Conservation (phyloP, 305 asterid genomes). For the Solanum hybrid region DNA sequence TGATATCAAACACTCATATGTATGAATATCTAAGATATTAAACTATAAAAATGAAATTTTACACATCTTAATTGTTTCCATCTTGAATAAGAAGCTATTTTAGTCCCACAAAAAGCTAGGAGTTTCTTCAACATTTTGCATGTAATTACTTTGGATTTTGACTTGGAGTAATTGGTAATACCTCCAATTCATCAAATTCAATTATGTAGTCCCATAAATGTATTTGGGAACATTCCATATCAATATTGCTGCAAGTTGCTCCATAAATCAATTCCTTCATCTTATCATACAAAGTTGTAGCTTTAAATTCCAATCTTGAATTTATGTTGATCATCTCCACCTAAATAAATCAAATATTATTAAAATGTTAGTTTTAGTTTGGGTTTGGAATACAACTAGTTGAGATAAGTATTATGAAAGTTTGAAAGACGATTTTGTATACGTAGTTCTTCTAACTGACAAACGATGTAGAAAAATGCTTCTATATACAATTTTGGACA, state of each 20-base stretch:
- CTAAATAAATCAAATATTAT: too few species aligned
- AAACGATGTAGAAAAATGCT: too few species aligned
- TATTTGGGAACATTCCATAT: conserved; percentile 14
- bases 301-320: too few species aligned
- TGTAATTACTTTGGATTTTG: background rate
- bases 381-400: too few species aligned
- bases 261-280: too few species aligned
- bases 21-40: background rate
- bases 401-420: too few species aligned
- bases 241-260: background rate
- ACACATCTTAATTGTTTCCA: background rate
- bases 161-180: background rate
- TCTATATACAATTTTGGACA: too few species aligned
- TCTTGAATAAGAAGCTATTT: background rate
- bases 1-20: background rate
- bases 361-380: too few species aligned
- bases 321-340: too few species aligned
- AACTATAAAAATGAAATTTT: background rate
- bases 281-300: too few species aligned
- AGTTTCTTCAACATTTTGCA: background rate
- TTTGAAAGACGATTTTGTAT: too few species aligned
- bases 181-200: background rate
- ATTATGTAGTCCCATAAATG: conserved; percentile 29
- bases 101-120: background rate
- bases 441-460: too few species aligned